These are phyloP conservation scores for Metschnikowia vanudenii DNA, from an alignment of 805 yeast species.

Conservation along the genomic window DNA sequence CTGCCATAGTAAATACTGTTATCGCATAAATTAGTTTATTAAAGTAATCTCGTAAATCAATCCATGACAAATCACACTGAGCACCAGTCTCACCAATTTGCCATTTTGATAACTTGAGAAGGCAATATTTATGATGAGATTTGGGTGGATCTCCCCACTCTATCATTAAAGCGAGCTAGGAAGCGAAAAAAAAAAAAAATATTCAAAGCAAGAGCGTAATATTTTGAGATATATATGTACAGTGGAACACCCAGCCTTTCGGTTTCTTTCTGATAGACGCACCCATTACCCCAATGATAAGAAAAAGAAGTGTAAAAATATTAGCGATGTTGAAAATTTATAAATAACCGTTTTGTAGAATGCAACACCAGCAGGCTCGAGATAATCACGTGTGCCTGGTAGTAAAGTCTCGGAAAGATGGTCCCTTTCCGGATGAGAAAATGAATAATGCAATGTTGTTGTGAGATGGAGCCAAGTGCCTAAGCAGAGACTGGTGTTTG, in stretches of 20 bases:
- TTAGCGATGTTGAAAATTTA: constrained; percentile 1
- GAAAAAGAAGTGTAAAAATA: constrained; percentile 1
- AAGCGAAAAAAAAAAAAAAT: too few species aligned
- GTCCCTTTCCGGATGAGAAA: neutral
- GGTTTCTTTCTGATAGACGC: neutral
- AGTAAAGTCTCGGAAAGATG: constrained; percentile 1
- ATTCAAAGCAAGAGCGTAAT: neutral
- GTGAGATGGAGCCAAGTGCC: neutral
- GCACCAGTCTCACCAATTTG: too few species aligned
- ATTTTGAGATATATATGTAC: constrained; percentile 5
- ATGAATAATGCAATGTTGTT: constrained; percentile 9
- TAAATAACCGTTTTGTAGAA: constrained; percentile 7
- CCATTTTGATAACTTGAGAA: too few species aligned
- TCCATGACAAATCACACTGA: too few species aligned
- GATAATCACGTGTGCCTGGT: neutral
- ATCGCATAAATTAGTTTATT: neutral
- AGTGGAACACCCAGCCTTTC: neutral
- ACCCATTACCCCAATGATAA: constrained; percentile 3
- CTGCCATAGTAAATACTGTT: neutral
- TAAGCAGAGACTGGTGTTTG: neutral
- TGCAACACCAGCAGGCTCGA: constrained; percentile 4
- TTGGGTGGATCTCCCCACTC: too few species aligned
- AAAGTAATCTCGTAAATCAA: too few species aligned
- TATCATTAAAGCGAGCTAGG: too few species aligned
- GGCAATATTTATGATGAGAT: too few species aligned